A percentile compares a stretch with the other conserved stretches of the same genome.
phyloP scores from a whole-genome alignment of 768 basidiomycete genomes.

The Xerocomellus intermedius region DNA sequence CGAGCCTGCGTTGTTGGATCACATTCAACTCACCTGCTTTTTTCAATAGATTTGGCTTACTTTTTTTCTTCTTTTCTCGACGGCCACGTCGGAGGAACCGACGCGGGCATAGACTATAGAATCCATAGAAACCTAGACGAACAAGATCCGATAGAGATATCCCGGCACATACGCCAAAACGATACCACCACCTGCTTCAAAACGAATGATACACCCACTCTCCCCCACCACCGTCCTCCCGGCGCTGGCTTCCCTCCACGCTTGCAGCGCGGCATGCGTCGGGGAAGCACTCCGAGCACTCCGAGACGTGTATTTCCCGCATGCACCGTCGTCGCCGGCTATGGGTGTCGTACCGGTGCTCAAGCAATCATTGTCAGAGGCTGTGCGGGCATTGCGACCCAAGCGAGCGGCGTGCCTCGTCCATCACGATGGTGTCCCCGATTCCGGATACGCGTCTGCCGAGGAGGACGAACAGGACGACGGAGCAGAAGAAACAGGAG shows the following conservation, averaged over 20 bases:
- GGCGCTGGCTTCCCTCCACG: slow-evolving; percentile 44
- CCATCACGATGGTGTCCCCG: slow-evolving; percentile 49
- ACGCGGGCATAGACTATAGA: slow-evolving; percentile 17
- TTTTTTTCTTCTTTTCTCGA: not conserved
- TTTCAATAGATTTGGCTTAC: slow-evolving; percentile 1
- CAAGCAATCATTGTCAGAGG: slow-evolving; percentile 14
- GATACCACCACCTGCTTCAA: slow-evolving; percentile 1
- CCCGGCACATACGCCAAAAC: slow-evolving; percentile 1
- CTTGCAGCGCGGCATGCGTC: slow-evolving; percentile 38
- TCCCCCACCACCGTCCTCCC: slow-evolving; percentile 58
- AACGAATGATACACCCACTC: slow-evolving; percentile 15
- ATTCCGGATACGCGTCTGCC: slow-evolving; percentile 79
- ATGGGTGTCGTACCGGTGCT: slow-evolving; percentile 14
- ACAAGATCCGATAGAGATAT: slow-evolving; percentile 7
- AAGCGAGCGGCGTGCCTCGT: slow-evolving; percentile 22
- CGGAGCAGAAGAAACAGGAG: slow-evolving; percentile 12
- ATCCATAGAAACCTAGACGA: slow-evolving; percentile 7
- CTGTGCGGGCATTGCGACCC: slow-evolving; percentile 26
- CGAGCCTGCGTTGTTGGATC: slow-evolving; percentile 21
- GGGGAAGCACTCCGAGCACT: slow-evolving; percentile 44
- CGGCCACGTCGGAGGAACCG: not conserved
- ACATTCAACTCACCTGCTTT: not conserved
- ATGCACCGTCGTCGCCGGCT: slow-evolving; percentile 14
- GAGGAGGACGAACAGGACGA: slow-evolving; percentile 53
- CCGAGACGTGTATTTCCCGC: slow-evolving; percentile 51